phyloP scores from a whole-genome alignment of 495 filamentous ascomycete species.

The Hypomontagnella submonticulosa region DNA sequence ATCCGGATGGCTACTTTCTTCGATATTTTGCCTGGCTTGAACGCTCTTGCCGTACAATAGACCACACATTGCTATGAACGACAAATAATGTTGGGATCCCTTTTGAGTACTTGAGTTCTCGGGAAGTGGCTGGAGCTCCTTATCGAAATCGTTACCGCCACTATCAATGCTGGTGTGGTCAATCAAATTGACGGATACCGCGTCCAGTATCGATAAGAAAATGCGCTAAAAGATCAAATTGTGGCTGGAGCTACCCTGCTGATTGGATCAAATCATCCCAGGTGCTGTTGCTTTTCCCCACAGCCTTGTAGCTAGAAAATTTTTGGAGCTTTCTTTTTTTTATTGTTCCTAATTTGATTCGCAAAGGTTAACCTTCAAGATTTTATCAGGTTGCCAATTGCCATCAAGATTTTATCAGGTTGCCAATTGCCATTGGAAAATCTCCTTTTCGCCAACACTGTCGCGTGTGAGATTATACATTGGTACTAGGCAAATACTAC shows the following conservation, averaged over 20 bases:
- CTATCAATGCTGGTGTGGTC: no score
- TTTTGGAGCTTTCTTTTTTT: constrained; percentile 48
- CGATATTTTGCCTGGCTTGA: background rate
- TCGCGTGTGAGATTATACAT: constrained; percentile 26
- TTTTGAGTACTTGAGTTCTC: no score
- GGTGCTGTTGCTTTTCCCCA: constrained; percentile 26
- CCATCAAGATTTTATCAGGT: constrained; percentile 21
- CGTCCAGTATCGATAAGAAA: constrained; percentile 36
- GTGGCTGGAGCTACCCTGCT: constrained; percentile 17
- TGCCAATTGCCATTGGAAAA: constrained; percentile 38
- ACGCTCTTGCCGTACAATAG: background rate
- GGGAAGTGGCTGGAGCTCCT: no score
- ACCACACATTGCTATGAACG: no score
- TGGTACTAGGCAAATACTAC: constrained; percentile 25
- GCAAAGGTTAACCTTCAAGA: constrained; percentile 24
- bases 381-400: constrained; percentile 26
- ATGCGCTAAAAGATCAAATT: constrained; percentile 8
- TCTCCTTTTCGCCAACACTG: constrained; percentile 31
- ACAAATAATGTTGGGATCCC: no score
- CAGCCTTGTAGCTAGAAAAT: constrained; percentile 39
- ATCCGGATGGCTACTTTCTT: no score
- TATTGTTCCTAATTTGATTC: constrained; percentile 36
- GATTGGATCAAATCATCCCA: constrained; percentile 27
- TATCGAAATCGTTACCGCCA: no score
- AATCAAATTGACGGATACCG: no score